phyloP scores from a whole-genome alignment of 2,329 filamentous ascomycete species.

The Raffaelea arxii region DNA sequence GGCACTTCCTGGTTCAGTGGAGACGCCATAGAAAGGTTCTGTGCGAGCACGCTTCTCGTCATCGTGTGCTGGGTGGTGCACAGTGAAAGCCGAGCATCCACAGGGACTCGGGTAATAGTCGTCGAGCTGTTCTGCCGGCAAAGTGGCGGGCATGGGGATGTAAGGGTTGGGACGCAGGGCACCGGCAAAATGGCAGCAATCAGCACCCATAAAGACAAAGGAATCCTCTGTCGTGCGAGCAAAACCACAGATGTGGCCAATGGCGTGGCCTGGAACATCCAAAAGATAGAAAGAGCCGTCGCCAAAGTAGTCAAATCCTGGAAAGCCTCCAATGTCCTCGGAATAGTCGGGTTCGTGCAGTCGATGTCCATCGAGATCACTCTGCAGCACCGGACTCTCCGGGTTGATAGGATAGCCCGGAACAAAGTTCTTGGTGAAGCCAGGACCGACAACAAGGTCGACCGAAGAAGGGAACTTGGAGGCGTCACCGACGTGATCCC shows the following conservation, averaged over 20 bases:
- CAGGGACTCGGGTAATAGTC: not conserved
- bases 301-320: conserved; percentile 17
- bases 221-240: conserved; percentile 24
- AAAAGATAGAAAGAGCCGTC: conserved; percentile 20
- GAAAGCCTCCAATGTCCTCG: conserved; percentile 10
- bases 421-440: conserved; percentile 9
- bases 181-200: conserved; percentile 24
- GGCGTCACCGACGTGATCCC: conserved; percentile 13
- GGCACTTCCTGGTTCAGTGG: not conserved
- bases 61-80: not conserved
- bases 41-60: not conserved
- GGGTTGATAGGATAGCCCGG: conserved; percentile 12
- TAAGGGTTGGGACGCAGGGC: conserved; percentile 16
- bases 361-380: conserved; percentile 4
- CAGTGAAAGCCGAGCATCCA: conserved; percentile 2
- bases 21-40: conserved; percentile 1
- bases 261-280: conserved; percentile 16
- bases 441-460: conserved; percentile 14
- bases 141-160: conserved; percentile 9
- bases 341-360: conserved; percentile 13
- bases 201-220: conserved; percentile 25
- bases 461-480: conserved; percentile 10
- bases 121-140: conserved; percentile 3
- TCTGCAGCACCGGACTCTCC: conserved; percentile 6
- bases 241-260: conserved; percentile 28